Percentiles rank a stretch among this genome's conserved stretches.
These are phyloP conservation scores for Butyriboletus appendiculatus DNA, from an alignment of 1,284 basidiomycete genomes.

Conservation along the genomic window DNA sequence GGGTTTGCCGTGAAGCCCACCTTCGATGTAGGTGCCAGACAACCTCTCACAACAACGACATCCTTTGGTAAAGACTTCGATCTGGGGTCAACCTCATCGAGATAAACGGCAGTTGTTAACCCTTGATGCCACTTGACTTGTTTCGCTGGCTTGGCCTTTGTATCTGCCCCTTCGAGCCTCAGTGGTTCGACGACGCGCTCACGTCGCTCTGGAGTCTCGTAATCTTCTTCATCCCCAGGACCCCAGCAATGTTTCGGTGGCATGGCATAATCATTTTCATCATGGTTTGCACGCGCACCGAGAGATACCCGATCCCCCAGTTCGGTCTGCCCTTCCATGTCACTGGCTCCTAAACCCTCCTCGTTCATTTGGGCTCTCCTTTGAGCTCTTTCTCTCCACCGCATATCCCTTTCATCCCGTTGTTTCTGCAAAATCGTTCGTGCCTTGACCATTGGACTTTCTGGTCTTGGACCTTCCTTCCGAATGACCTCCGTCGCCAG, in stretches of 20 bases:
- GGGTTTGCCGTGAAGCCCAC: slow-evolving; percentile 38
- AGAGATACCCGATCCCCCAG: slow-evolving; percentile 19
- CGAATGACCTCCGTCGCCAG: slow-evolving; percentile 62
- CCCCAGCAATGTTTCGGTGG: slow-evolving; percentile 54
- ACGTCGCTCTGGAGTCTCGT: slow-evolving; percentile 58
- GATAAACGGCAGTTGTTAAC: slow-evolving; percentile 57
- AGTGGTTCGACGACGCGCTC: slow-evolving; percentile 40
- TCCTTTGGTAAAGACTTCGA: slow-evolving; percentile 45
- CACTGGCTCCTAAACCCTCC: slow-evolving; percentile 32
- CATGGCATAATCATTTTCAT: slow-evolving; percentile 35
- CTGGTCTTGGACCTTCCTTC: slow-evolving; percentile 70
- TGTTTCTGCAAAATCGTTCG: slow-evolving; percentile 71
- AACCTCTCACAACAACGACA: slow-evolving; percentile 54
- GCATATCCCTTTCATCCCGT: slow-evolving; percentile 63
- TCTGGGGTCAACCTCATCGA: slow-evolving; percentile 59
- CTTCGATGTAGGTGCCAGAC: slow-evolving; percentile 65
- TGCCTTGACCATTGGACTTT: slow-evolving; percentile 76
- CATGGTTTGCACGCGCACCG: slow-evolving; percentile 32
- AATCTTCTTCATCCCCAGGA: slow-evolving; percentile 84
- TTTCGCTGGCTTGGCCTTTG: slow-evolving; percentile 44
- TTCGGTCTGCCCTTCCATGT: slow-evolving; percentile 31
- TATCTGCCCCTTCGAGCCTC: slow-evolving; percentile 39
- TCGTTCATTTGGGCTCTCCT: slow-evolving; percentile 55
- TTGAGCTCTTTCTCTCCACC: slow-evolving; percentile 66
- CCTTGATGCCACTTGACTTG: slow-evolving; percentile 81